A percentile compares a stretch with the other conserved stretches of the same genome.
phyloP scores from a whole-genome alignment of 2,329 filamentous ascomycete genomes.

The Eutypa lata region DNA sequence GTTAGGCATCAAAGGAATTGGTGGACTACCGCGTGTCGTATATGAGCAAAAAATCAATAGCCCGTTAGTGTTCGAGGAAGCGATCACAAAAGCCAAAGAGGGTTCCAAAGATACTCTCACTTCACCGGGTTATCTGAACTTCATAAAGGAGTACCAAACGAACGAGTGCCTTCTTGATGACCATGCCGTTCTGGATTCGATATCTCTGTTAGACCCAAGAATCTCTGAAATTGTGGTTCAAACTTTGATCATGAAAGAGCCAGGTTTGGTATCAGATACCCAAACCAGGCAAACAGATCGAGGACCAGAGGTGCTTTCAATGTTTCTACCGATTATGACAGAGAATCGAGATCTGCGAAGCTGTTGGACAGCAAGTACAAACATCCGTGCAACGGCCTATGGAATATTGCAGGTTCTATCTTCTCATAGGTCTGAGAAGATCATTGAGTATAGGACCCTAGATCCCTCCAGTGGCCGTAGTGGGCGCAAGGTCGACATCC shows the following conservation, averaged over 20 bases:
- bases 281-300: constrained; percentile 5
- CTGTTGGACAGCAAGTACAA: constrained; percentile 36
- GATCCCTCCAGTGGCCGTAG: constrained; percentile 21
- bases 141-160: constrained; percentile 20
- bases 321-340: constrained; percentile 39
- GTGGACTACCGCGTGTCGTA: constrained; percentile 25
- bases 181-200: constrained; percentile 20
- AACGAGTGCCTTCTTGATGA: constrained; percentile 21
- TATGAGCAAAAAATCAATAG: constrained; percentile 25
- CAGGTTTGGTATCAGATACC: constrained; percentile 19
- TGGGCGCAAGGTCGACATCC: constrained; percentile 30
- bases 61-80: constrained; percentile 14
- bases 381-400: constrained; percentile 35
- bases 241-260: constrained; percentile 24
- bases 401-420: constrained; percentile 25
- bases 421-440: constrained; percentile 4
- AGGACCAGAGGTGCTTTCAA: constrained; percentile 25
- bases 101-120: neutral
- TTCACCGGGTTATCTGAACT: constrained; percentile 15
- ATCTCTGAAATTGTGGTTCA: constrained; percentile 40
- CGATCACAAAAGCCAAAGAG: constrained; percentile 18
- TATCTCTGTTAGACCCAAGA: constrained; percentile 28
- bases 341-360: constrained; percentile 35
- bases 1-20: constrained; percentile 23
- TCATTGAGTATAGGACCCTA: constrained; percentile 38